These are phyloP conservation scores for Thelephora aurantiotincta DNA, from an alignment of 768 basidiomycete genomes.

Conservation along the genomic window DNA sequence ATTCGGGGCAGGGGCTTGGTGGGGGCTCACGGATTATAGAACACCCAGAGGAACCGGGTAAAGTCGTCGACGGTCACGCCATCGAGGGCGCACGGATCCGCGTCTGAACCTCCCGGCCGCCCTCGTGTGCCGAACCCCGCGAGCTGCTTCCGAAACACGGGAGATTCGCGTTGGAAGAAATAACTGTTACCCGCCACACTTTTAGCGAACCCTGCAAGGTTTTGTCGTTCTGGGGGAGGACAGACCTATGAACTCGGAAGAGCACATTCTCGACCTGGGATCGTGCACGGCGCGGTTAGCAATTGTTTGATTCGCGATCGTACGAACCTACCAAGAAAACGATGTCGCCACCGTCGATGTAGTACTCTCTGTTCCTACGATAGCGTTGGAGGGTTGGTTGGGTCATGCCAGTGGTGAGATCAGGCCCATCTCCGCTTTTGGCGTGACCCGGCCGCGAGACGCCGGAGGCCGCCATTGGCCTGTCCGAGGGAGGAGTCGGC, in stretches of 20 bases:
- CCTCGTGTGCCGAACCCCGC: neutral
- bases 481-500: too few species aligned
- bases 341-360: conserved; percentile 38
- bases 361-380: conserved; percentile 25
- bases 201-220: conserved; percentile 4
- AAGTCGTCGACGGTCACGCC: conserved; percentile 15
- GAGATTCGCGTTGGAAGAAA: conserved; percentile 19
- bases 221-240: conserved; percentile 6
- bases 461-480: too few species aligned
- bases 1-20: neutral
- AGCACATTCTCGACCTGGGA: conserved; percentile 13
- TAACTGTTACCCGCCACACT: conserved; percentile 7
- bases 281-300: neutral
- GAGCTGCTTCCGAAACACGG: conserved; percentile 13
- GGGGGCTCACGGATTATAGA: conserved; percentile 18
- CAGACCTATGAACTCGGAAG: conserved; percentile 14
- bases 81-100: conserved; percentile 16
- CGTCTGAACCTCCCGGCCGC: conserved; percentile 14
- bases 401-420: too few species aligned
- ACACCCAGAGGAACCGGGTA: conserved; percentile 18
- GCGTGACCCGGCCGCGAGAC: too few species aligned
- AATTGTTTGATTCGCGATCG: neutral
- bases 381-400: too few species aligned
- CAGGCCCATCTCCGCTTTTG: too few species aligned
- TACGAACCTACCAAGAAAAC: conserved; percentile 31